Percentiles rank a stretch among this genome's conserved stretches.
Evolutionary conservation across 2,329 filamentous ascomycete genomes (phyloP).

Genomic region (Microcera coccophila): DNA sequence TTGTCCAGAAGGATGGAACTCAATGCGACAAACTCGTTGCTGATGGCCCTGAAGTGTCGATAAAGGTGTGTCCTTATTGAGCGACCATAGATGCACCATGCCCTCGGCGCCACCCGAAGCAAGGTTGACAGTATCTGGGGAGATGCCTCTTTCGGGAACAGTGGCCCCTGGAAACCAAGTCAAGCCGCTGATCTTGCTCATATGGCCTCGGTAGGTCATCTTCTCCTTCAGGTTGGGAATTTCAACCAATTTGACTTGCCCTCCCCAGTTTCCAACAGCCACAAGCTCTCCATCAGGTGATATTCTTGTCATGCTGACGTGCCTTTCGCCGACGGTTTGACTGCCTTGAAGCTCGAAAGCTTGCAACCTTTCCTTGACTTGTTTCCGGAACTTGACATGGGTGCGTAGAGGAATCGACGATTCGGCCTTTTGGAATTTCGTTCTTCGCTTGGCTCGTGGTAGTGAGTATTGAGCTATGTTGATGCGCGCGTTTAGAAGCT

Average conservation of each 20-base stretch:
- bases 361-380: conserved; percentile 75
- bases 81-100: conserved; percentile 83
- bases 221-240: conserved; percentile 79
- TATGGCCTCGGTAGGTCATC: conserved; percentile 75
- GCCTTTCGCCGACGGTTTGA: conserved; percentile 85
- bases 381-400: conserved; percentile 88
- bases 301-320: conserved; percentile 88
- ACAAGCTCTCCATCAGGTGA: conserved; percentile 79
- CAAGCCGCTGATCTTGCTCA: conserved; percentile 82
- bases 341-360: conserved; percentile 89
- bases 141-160: conserved; percentile 65
- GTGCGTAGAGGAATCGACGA: conserved; percentile 79
- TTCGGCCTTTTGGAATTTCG: conserved; percentile 75
- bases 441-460: conserved; percentile 71
- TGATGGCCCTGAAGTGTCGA: conserved; percentile 79
- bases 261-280: conserved; percentile 90
- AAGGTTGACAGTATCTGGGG: conserved; percentile 71
- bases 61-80: conserved; percentile 80
- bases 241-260: conserved; percentile 79
- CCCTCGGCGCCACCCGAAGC: conserved; percentile 89
- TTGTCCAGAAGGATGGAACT: conserved; percentile 87
- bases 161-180: conserved; percentile 87
- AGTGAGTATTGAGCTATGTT: conserved; percentile 81
- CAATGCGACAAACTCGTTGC: conserved; percentile 83
- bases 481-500: conserved; percentile 70